Conservation (phyloP, 1,284 basidiomycete species). For the Leccinum brunneo-olivaceum region DNA sequence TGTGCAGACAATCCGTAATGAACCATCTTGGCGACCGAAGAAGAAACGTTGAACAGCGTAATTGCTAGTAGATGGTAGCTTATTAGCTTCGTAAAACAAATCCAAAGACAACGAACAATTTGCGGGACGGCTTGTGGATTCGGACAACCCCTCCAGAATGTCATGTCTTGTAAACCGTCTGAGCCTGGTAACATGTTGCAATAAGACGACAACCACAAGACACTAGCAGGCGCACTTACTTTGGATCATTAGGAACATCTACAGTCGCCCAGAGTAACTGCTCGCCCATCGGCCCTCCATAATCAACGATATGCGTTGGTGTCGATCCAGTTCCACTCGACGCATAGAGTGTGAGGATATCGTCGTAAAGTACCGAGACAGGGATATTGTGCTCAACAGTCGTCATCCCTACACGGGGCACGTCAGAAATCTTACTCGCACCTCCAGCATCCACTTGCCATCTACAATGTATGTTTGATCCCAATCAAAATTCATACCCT, state of each 20-base stretch:
- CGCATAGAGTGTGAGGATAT: conserved; percentile 54
- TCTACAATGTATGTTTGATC: conserved; percentile 69
- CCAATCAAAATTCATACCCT: conserved; percentile 74
- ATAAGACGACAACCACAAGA: conserved; percentile 1
- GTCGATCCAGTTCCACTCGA: conserved; percentile 65
- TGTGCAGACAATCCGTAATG: conserved; percentile 51
- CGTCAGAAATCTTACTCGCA: conserved; percentile 6
- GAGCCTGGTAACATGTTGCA: conserved; percentile 34
- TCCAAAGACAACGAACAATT: conserved; percentile 40
- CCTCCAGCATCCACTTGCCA: conserved; percentile 34
- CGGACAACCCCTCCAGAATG: conserved; percentile 52
- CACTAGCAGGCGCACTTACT: conserved; percentile 35
- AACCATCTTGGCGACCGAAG: conserved; percentile 61
- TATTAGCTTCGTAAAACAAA: neutral
- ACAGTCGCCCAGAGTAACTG: conserved; percentile 60
- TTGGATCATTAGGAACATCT: conserved; percentile 59
- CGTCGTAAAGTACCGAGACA: conserved; percentile 60
- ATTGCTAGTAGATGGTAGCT: conserved; percentile 41
- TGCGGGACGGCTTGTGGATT: conserved; percentile 52
- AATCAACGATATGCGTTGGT: conserved; percentile 69
- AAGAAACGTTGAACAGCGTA: conserved; percentile 61
- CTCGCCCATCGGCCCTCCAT: conserved; percentile 62
- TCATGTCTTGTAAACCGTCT: conserved; percentile 60
- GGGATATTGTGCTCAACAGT: conserved; percentile 70
- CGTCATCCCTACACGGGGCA: conserved; percentile 53